Base-by-base conservation (phyloP, 352 stramenopile genomes). In the Globisporangium barbulae region DNA sequence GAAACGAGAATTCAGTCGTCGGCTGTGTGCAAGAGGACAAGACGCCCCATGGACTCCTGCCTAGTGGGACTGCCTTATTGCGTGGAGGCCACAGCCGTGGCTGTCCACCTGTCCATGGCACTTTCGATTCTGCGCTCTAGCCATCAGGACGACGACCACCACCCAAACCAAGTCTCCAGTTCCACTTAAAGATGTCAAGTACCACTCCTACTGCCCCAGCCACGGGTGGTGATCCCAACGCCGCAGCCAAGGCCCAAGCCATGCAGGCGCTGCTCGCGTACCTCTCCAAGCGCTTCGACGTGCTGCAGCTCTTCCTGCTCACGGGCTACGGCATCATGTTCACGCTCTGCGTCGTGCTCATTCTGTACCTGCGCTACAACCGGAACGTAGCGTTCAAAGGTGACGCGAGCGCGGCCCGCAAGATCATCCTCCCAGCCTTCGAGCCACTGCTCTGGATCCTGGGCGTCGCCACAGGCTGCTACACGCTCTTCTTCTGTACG, bases 391-490 rank as follows among this genome's bases (percentile, higher is more conserved):
- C 81, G 10, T 63, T 83, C 31, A 71, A 66, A 30, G 79, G 83
- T 8, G 71, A 92, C 53, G 61, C 68, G 0, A 67, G 65, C 0
- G 81, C 81, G 12, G 69, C 79, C 3, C 69, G 80, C 44, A 91
- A 91, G 63, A 63, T 91, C 47, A 71, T 90, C 30, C 48, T 90
- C 33, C 83, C 83, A 10, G 79, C 81, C 8, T 92, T 89, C 59
- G 83, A 89, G 65, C 83, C 83, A 0, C 62, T 92, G 42, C 65
- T 92, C 9, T 87, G 76, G 78, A 63, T 89, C 10, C 69, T 92
- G 4, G 69, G 66, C 1, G 53, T 15, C 7, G 64, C 69, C 8
- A 77, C 81, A 2, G 74, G 69, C 2, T 35, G 55, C 0, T 90
- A 86, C 72, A 67, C 70, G 12, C 12, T 64, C 1, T 81, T 72